phyloP scores from a whole-genome alignment of 148 eudicot species.

The Chenopodium quinoa region DNA sequence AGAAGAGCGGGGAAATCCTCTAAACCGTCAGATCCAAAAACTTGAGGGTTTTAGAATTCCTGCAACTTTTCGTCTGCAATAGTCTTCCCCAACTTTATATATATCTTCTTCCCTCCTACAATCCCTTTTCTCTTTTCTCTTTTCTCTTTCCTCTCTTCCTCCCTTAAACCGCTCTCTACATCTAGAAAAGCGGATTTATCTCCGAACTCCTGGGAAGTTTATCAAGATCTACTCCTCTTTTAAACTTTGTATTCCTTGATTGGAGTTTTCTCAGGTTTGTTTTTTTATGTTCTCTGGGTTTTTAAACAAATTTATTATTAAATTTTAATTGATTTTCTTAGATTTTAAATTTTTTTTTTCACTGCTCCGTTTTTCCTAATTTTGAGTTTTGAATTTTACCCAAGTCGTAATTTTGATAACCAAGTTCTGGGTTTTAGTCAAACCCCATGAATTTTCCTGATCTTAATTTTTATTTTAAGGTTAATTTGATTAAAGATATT shows the following conservation, averaged over 20 bases:
- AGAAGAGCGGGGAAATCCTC: background rate
- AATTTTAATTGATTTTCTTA: too few relatives aligned
- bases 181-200: background rate
- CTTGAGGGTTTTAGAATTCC: background rate
- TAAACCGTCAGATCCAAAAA: constrained; percentile 4
- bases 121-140: too few relatives aligned
- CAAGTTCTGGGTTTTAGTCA: background rate
- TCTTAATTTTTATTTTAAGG: background rate
- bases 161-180: background rate
- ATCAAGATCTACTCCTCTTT: background rate
- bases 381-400: background rate
- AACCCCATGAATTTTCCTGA: constrained; percentile 2
- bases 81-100: background rate
- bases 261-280: background rate
- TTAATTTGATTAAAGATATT: background rate
- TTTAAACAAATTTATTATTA: too few relatives aligned
- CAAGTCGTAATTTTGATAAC: background rate
- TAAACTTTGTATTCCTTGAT: background rate
- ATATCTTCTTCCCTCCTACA: background rate
- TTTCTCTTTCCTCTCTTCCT: background rate
- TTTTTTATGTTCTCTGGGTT: background rate
- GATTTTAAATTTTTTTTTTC: too few relatives aligned
- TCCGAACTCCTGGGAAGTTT: background rate
- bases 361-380: background rate
- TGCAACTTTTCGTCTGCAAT: background rate